Conservation (phyloP, 192 early-diverging fungal species). For the Entophlyctis luteolus region DNA sequence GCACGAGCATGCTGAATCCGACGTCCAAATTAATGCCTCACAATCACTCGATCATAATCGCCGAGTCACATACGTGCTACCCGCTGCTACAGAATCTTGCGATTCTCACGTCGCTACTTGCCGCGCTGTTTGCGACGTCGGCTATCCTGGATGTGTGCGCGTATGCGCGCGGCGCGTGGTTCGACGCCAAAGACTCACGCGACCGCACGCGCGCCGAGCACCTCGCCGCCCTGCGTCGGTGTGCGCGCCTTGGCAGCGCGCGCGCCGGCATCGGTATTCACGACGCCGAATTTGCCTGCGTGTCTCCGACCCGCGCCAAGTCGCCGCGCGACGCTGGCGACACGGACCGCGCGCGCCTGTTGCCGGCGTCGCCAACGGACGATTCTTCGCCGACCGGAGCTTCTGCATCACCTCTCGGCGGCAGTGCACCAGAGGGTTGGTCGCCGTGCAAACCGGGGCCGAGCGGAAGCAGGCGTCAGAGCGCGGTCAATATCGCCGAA, state of each 20-base stretch:
- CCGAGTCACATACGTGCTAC: slow-evolving; percentile 5
- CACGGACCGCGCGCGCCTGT: neutral
- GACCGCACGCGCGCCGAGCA: slow-evolving; percentile 5
- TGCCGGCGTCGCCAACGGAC: too few species aligned
- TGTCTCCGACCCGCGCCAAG: too few species aligned
- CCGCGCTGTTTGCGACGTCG: neutral
- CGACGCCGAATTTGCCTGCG: neutral
- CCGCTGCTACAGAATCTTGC: slow-evolving; percentile 13
- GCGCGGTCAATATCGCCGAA: too few species aligned
- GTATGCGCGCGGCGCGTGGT: slow-evolving; percentile 4
- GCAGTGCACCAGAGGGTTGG: too few species aligned
- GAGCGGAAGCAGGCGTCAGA: too few species aligned
- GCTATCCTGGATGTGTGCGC: neutral
- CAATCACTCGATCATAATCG: neutral
- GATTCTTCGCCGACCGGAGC: too few species aligned
- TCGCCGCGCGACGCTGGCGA: neutral
- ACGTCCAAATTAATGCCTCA: too few species aligned
- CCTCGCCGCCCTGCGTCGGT: neutral
- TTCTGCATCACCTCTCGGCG: too few species aligned
- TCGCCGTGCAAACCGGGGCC: too few species aligned
- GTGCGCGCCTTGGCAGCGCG: neutral
- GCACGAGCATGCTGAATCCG: neutral
- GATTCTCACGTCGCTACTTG: neutral
- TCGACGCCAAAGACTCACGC: neutral
- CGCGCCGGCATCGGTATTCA: slow-evolving; percentile 3